Conservation (phyloP, 2,329 filamentous ascomycete species). For the Orbilia oligospora region DNA sequence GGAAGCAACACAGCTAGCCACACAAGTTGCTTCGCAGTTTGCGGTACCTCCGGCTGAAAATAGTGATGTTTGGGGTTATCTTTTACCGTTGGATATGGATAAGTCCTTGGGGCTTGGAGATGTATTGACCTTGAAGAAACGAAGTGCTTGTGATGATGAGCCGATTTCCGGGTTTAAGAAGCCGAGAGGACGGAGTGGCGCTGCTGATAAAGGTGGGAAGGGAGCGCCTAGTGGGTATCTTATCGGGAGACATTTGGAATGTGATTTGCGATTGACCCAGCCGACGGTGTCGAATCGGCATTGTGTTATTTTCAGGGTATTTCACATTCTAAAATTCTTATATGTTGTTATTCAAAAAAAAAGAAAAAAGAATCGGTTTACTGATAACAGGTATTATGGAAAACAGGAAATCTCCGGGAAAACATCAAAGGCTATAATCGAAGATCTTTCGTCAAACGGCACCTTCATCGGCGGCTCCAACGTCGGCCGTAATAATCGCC, state of each 20-base stretch:
- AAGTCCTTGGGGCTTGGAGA: conserved; percentile 71
- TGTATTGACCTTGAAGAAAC: conserved; percentile 80
- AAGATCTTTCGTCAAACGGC: conserved; percentile 95
- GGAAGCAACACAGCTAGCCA: conserved; percentile 66
- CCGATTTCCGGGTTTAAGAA: conserved; percentile 68
- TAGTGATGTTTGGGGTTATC: conserved; percentile 90
- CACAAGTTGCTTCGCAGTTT: conserved; percentile 85
- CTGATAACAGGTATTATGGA: conserved; percentile 71
- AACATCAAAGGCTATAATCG: conserved; percentile 79
- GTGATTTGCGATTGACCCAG: conserved; percentile 69
- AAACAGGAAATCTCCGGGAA: conserved; percentile 69
- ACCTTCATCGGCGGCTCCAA: conserved; percentile 95
- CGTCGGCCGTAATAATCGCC: conserved; percentile 90
- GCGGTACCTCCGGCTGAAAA: conserved; percentile 78
- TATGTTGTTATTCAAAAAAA: neutral
- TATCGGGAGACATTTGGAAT: conserved; percentile 93
- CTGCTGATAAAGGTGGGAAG: conserved; percentile 73
- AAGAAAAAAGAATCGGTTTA: neutral
- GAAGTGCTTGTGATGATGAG: conserved; percentile 78
- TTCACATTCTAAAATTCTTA: neutral
- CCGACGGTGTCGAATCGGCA: conserved; percentile 64
- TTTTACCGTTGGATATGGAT: conserved; percentile 82
- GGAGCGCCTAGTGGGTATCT: conserved; percentile 85
- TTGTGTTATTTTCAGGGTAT: conserved; percentile 64
- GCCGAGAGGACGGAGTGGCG: conserved; percentile 68